These are phyloP conservation scores for Annulohypoxylon maeteangense DNA, from an alignment of 495 filamentous ascomycete species.

Conservation along the genomic window DNA sequence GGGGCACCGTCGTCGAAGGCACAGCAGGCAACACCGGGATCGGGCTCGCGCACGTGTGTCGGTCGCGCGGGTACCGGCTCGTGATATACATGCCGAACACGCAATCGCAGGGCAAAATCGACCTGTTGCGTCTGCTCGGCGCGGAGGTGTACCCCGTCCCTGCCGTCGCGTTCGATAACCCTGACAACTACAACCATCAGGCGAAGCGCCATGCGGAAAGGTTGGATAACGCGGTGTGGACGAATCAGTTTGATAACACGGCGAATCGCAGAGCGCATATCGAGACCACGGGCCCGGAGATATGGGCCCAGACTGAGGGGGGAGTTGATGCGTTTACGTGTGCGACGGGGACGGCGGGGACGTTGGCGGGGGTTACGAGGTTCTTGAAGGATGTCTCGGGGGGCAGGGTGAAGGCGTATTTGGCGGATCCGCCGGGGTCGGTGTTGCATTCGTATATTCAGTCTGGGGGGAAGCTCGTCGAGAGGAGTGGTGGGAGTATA, in stretches of 20 bases:
- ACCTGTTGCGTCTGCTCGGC: constrained; percentile 87
- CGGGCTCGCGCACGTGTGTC: constrained; percentile 95
- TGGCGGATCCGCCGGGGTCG: constrained; percentile 92
- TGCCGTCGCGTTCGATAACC: constrained; percentile 95
- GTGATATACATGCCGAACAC: constrained; percentile 99
- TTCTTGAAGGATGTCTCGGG: constrained; percentile 87
- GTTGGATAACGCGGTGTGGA: constrained; percentile 94
- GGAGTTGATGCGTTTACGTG: constrained; percentile 95
- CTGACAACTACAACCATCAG: constrained; percentile 97
- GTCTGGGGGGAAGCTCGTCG: constrained; percentile 81
- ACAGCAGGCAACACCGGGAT: constrained; percentile 99
- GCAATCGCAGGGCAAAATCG: constrained; percentile 97
- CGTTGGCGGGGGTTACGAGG: constrained; percentile 86
- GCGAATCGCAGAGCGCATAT: constrained; percentile 95
- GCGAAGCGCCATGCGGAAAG: constrained; percentile 86
- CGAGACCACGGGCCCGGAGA: constrained; percentile 96
- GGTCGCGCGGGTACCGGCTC: constrained; percentile 89
- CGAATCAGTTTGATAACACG: constrained; percentile 97
- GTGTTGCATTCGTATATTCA: constrained; percentile 92
- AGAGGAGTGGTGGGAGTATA: constrained; percentile 88
- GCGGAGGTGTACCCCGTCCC: constrained; percentile 99
- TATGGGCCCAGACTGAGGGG: constrained; percentile 93
- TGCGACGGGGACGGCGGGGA: constrained; percentile 92
- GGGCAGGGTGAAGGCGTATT: constrained; percentile 85
- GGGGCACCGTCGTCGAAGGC: constrained; percentile 95